phyloP scores from a whole-genome alignment of 129 eudicot genomes.

The Chrysanthemum makinoi region DNA sequence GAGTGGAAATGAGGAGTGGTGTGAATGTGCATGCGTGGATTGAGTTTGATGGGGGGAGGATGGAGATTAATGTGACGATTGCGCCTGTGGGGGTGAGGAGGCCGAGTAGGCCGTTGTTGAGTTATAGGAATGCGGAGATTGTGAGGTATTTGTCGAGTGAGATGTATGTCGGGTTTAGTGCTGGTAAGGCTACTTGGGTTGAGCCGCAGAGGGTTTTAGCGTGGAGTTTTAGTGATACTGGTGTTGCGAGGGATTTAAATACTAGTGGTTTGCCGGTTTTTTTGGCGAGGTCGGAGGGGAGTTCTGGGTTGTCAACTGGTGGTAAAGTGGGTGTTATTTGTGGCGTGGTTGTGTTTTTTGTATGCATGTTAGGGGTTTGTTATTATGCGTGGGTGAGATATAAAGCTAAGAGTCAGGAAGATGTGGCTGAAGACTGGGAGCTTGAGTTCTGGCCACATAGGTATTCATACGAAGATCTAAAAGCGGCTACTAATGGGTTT shows the following conservation, averaged over 20 bases:
- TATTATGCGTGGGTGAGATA: constrained; percentile 50
- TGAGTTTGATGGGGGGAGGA: constrained; percentile 49
- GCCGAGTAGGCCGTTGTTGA: constrained; percentile 44
- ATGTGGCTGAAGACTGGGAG: constrained; percentile 79
- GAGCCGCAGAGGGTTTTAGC: constrained; percentile 68
- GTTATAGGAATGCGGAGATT: constrained; percentile 29
- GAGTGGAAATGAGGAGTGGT: constrained; percentile 57
- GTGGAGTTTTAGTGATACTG: constrained; percentile 75
- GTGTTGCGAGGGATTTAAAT: constrained; percentile 52
- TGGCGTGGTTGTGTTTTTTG: constrained; percentile 34
- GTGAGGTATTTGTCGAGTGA: constrained; percentile 35
- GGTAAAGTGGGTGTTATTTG: constrained; percentile 46
- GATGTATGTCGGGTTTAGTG: constrained; percentile 74
- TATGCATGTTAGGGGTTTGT: constrained; percentile 24
- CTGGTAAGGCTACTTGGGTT: constrained; percentile 54
- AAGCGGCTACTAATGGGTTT: constrained; percentile 49
- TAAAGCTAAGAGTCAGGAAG: constrained; percentile 20
- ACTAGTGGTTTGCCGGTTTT: constrained; percentile 49
- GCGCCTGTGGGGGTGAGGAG: constrained; percentile 55
- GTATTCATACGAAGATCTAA: constrained; percentile 58
- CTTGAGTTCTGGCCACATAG: constrained; percentile 86
- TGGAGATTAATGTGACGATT: constrained; percentile 60
- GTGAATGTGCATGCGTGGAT: constrained; percentile 74
- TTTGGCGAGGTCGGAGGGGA: constrained; percentile 1
- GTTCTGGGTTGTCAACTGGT: constrained; percentile 36